Conservation (phyloP, 164 flowering plant species). For the Sextonia rubra region DNA sequence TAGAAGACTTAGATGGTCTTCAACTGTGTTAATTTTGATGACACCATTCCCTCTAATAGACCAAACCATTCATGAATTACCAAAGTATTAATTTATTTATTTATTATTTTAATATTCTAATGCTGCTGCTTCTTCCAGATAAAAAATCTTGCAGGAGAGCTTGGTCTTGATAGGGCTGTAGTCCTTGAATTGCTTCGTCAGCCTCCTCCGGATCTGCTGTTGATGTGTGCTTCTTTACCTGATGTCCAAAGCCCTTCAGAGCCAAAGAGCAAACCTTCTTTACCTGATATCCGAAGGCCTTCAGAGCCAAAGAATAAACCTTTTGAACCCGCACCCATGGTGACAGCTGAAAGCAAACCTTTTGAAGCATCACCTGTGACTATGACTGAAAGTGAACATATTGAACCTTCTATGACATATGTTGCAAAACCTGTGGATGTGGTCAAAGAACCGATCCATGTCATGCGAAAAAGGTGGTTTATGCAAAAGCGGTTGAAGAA, state of each 20-base stretch:
- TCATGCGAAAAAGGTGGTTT: conserved; percentile 64
- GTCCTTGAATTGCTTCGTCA: conserved; percentile 86
- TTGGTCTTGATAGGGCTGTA: conserved; percentile 82
- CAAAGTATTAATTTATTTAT: background rate
- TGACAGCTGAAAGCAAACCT: background rate
- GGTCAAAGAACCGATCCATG: conserved; percentile 61
- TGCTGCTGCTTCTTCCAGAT: conserved; percentile 40
- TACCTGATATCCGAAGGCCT: conserved; percentile 32
- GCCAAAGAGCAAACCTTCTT: conserved; percentile 24
- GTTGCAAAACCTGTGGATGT: conserved; percentile 28
- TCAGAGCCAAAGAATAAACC: too few relatives aligned
- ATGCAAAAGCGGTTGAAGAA: conserved; percentile 83
- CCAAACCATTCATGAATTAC: background rate
- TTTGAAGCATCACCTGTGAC: conserved; percentile 16
- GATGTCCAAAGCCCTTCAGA: conserved; percentile 35
- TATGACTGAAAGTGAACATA: conserved; percentile 12
- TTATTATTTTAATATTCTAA: background rate
- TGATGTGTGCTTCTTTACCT: conserved; percentile 80
- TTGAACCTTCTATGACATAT: conserved; percentile 10
- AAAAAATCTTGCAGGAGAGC: conserved; percentile 76
- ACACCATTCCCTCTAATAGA: background rate
- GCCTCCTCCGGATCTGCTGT: conserved; percentile 76
- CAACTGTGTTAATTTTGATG: background rate
- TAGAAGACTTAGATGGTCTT: background rate
- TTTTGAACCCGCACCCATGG: conserved; percentile 20